Evolutionary conservation across 2,329 filamentous ascomycete genomes (phyloP).

Genomic region (Nakataea oryzae): DNA sequence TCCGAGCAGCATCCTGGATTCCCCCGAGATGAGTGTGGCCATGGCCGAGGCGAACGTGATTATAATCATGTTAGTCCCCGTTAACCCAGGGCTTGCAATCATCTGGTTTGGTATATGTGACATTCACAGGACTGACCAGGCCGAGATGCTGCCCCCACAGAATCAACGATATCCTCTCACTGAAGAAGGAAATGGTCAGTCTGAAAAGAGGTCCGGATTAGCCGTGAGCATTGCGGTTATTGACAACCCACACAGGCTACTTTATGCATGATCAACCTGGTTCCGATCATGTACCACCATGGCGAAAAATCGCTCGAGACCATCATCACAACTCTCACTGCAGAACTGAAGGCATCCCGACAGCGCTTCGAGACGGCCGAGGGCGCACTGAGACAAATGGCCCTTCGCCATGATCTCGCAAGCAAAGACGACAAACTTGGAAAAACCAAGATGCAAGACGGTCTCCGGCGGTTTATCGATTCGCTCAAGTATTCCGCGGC

Average conservation of each 20-base stretch:
- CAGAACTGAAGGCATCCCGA: background rate
- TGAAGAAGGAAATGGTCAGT: slow-evolving; percentile 13
- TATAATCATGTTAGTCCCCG: slow-evolving; percentile 10
- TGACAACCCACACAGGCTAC: slow-evolving; percentile 7
- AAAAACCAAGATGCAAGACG: background rate
- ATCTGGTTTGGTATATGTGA: background rate
- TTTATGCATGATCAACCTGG: slow-evolving; percentile 10
- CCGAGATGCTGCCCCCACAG: slow-evolving; percentile 1
- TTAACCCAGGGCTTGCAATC: background rate
- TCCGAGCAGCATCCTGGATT: slow-evolving; percentile 10
- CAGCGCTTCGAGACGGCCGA: slow-evolving; percentile 2
- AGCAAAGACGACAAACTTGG: background rate
- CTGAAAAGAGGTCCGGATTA: background rate
- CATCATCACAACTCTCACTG: background rate
- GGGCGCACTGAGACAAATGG: background rate
- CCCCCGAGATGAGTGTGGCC: slow-evolving; percentile 9
- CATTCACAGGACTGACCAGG: background rate
- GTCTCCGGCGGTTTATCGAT: background rate
- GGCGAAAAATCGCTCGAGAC: slow-evolving; percentile 2
- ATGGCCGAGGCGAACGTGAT: slow-evolving; percentile 9
- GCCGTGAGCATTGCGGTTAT: background rate
- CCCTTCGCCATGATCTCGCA: background rate
- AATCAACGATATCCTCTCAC: slow-evolving; percentile 11
- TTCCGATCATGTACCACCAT: slow-evolving; percentile 10
- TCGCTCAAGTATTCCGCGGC: background rate